These are phyloP conservation scores for Lachancea lanzarotensis DNA, from an alignment of 805 yeast genomes.

Conservation along the genomic window DNA sequence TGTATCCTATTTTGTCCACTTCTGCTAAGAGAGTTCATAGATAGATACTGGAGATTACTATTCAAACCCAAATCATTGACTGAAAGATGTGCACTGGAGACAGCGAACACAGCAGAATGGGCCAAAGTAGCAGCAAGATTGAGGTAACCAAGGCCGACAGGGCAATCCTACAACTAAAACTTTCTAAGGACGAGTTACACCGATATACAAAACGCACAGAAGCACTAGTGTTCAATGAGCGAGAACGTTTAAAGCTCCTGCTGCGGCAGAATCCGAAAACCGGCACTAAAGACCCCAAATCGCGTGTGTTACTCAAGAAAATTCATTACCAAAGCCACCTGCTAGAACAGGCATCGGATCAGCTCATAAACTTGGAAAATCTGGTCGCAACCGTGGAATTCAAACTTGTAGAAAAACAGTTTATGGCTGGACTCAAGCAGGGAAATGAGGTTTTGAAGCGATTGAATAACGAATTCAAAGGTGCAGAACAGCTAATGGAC, in stretches of 20 bases:
- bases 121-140: slow-evolving; percentile 39
- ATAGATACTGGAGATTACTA: no score
- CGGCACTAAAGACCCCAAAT: slow-evolving; percentile 54
- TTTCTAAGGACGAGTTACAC: slow-evolving; percentile 78
- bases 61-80: no score
- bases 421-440: slow-evolving; percentile 67
- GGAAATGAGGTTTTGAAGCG: slow-evolving; percentile 74
- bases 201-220: slow-evolving; percentile 55
- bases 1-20: no score
- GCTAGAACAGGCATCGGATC: slow-evolving; percentile 66
- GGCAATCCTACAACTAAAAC: slow-evolving; percentile 79
- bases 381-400: slow-evolving; percentile 79
- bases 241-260: slow-evolving; percentile 28
- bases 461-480: slow-evolving; percentile 71
- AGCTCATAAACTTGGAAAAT: slow-evolving; percentile 71
- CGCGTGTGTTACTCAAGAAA: slow-evolving; percentile 54
- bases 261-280: slow-evolving; percentile 34
- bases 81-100: neutral
- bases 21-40: no score
- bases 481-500: slow-evolving; percentile 77
- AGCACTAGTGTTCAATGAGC: slow-evolving; percentile 54
- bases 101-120: slow-evolving; percentile 22
- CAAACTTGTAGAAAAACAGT: slow-evolving; percentile 81
- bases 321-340: slow-evolving; percentile 76
- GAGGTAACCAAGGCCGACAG: slow-evolving; percentile 77